These are phyloP conservation scores for Penicillium malachiteum DNA, from an alignment of 495 filamentous ascomycete genomes.

Conservation along the genomic window DNA sequence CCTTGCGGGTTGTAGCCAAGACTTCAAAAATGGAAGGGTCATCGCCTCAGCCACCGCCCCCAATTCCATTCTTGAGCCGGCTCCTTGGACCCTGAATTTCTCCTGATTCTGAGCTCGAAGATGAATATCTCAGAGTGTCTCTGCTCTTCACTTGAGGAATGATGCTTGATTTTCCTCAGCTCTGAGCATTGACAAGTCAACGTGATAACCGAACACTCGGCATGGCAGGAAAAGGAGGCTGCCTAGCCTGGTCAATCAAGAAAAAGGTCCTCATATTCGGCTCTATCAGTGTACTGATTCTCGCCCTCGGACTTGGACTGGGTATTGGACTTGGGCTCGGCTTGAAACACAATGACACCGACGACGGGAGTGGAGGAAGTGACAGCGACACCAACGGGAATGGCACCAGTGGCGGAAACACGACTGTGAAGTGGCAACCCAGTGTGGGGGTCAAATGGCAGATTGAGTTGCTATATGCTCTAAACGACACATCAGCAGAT, in stretches of 20 bases:
- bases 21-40: background rate
- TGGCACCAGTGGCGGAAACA: constrained; percentile 26
- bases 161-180: too few relatives aligned
- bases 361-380: constrained; percentile 16
- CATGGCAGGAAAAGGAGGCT: constrained; percentile 18
- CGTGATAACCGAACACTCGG: too few relatives aligned
- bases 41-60: background rate
- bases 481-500: constrained; percentile 45
- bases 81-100: constrained; percentile 1
- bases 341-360: constrained; percentile 18
- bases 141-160: too few relatives aligned
- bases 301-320: constrained; percentile 53
- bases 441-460: constrained; percentile 53
- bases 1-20: background rate
- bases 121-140: background rate
- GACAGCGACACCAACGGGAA: constrained; percentile 13
- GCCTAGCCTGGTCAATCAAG: constrained; percentile 36
- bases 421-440: constrained; percentile 47
- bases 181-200: too few relatives aligned
- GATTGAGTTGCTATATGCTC: constrained; percentile 47
- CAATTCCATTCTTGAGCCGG: background rate
- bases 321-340: constrained; percentile 52
- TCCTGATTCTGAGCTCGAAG: constrained; percentile 1
- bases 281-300: constrained; percentile 30
- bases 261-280: constrained; percentile 38